Percentiles rank a stretch among this genome's conserved stretches.
phyloP scores from a whole-genome alignment of 75 land plant species.

The Larix kaempferi region DNA sequence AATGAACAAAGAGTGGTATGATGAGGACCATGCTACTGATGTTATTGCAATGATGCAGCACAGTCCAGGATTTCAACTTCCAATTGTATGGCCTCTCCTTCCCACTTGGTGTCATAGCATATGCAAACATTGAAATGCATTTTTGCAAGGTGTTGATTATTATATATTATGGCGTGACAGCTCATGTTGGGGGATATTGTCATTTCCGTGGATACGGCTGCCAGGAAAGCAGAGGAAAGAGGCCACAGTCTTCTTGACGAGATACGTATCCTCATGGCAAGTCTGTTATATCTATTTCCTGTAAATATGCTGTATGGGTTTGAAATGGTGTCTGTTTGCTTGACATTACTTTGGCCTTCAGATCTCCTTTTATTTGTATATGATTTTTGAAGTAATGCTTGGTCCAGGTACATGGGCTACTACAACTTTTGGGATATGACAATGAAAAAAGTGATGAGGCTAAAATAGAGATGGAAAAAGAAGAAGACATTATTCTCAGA shows the following conservation, averaged over 20 bases:
- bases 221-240: conserved; percentile 89
- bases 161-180: conserved; percentile 29
- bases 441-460: conserved; percentile 83
- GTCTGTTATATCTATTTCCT: conserved; percentile 15
- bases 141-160: conserved; percentile 10
- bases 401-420: conserved; percentile 81
- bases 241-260: conserved; percentile 92
- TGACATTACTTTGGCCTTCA: not conserved
- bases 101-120: not conserved
- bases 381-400: not conserved
- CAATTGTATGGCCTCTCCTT: conserved; percentile 52
- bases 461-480: conserved; percentile 83
- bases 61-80: conserved; percentile 53
- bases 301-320: not conserved
- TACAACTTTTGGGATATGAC: conserved; percentile 96
- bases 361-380: not conserved
- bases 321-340: not conserved
- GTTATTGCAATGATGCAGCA: conserved; percentile 89
- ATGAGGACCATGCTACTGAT: conserved; percentile 84
- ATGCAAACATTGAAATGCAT: not conserved
- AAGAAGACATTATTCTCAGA: conserved; percentile 68
- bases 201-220: conserved; percentile 95
- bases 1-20: conserved; percentile 90
- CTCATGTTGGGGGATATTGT: conserved; percentile 91
- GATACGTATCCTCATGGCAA: conserved; percentile 89